Evolutionary conservation across 2,329 filamentous ascomycete genomes (phyloP).

Genomic region (Balansia obtecta): DNA sequence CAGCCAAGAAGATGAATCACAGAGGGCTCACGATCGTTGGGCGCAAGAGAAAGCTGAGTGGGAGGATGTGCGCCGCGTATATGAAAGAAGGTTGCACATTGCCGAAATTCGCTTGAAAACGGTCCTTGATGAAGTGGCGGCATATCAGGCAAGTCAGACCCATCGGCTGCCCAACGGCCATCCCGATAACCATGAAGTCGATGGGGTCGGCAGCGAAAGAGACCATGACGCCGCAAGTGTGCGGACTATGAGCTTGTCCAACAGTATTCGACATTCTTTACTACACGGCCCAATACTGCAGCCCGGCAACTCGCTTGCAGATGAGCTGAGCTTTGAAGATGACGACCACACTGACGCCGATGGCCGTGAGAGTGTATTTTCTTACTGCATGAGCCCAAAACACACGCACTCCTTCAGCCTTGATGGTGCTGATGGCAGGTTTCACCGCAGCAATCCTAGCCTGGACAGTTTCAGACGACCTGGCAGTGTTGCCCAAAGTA

Average conservation of each 20-base stretch:
- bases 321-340: slow-evolving; percentile 81
- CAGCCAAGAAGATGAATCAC: slow-evolving; percentile 70
- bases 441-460: slow-evolving; percentile 45
- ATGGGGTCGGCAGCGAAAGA: slow-evolving; percentile 47
- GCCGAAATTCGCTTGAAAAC: slow-evolving; percentile 75
- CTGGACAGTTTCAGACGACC: slow-evolving; percentile 44
- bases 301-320: slow-evolving; percentile 68
- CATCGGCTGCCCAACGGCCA: slow-evolving; percentile 24
- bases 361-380: slow-evolving; percentile 50
- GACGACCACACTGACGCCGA: slow-evolving; percentile 59
- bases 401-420: slow-evolving; percentile 44
- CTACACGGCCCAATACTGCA: slow-evolving; percentile 44
- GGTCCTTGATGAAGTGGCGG: slow-evolving; percentile 76
- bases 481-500: slow-evolving; percentile 41
- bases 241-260: slow-evolving; percentile 56
- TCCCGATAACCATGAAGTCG: slow-evolving; percentile 35
- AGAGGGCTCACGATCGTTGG: slow-evolving; percentile 69
- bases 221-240: slow-evolving; percentile 65
- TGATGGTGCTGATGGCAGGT: slow-evolving; percentile 37
- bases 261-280: slow-evolving; percentile 62
- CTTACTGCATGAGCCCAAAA: slow-evolving; percentile 28
- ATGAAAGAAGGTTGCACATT: slow-evolving; percentile 80
- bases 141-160: slow-evolving; percentile 45
- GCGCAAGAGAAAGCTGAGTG: slow-evolving; percentile 72
- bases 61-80: slow-evolving; percentile 69